A percentile compares a stretch with the other conserved stretches of the same genome.
Evolutionary conservation across 1,284 basidiomycete species (phyloP).

Genomic region (Cryptococcus sp.): DNA sequence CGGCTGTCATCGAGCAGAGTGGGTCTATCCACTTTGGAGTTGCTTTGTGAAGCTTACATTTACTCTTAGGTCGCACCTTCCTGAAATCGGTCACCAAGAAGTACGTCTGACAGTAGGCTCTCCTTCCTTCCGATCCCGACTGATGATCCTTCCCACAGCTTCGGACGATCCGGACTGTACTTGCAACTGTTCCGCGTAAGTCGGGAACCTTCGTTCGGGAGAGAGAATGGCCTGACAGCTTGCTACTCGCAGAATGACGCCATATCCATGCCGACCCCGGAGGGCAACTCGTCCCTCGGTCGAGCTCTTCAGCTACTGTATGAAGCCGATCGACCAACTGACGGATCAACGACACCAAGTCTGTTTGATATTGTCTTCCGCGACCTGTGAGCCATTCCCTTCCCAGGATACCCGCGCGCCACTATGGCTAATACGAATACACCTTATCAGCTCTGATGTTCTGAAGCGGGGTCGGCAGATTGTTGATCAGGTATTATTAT

Average conservation of each 20-base stretch:
- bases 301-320: conserved; percentile 22
- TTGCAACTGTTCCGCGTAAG: conserved; percentile 33
- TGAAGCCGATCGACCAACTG: conserved; percentile 4
- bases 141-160: conserved; percentile 5
- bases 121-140: background rate
- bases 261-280: background rate
- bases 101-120: conserved; percentile 4
- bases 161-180: conserved; percentile 37
- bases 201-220: background rate
- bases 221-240: background rate
- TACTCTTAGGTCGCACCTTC: conserved; percentile 15
- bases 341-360: conserved; percentile 7
- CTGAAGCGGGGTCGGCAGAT: conserved; percentile 28
- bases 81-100: conserved; percentile 22
- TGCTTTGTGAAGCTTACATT: background rate
- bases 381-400: conserved; percentile 17
- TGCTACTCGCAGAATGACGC: conserved; percentile 12
- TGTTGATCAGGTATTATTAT: conserved; percentile 28
- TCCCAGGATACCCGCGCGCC: background rate
- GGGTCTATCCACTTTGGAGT: background rate
- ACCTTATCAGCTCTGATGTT: conserved; percentile 25
- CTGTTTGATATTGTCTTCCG: conserved; percentile 21
- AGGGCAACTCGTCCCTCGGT: conserved; percentile 3
- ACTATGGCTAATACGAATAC: background rate
- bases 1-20: conserved; percentile 19